Conservation (phyloP, 1,139 yeast species). For the Yamadazyma atlantica region DNA sequence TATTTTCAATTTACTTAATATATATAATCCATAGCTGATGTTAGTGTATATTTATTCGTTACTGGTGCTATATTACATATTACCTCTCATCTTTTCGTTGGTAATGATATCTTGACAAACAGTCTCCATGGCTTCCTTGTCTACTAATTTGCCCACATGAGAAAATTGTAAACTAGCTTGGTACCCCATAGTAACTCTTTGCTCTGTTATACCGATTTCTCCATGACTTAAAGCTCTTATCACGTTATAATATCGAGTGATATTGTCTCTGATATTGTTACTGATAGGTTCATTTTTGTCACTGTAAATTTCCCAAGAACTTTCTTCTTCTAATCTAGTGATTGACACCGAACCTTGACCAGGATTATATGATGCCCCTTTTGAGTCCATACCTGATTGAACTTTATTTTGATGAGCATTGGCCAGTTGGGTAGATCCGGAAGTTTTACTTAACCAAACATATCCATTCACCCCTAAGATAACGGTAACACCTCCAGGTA, state of each 20-base stretch:
- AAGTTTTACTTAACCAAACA: conserved; percentile 85
- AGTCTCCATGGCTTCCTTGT: conserved; percentile 69
- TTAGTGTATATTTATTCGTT: neutral
- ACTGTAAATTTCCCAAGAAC: conserved; percentile 93
- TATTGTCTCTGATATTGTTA: conserved; percentile 62
- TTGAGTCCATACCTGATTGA: conserved; percentile 40
- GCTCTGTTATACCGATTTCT: conserved; percentile 84
- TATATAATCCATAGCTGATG: neutral
- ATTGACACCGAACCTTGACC: conserved; percentile 68
- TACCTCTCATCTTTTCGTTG: conserved; percentile 74
- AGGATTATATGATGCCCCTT: conserved; percentile 52
- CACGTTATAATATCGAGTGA: conserved; percentile 83
- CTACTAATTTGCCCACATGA: conserved; percentile 71
- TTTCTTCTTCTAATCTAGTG: conserved; percentile 88
- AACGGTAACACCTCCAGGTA: conserved; percentile 89
- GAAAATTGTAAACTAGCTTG: conserved; percentile 85
- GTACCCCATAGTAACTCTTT: conserved; percentile 75
- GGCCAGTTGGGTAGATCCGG: conserved; percentile 17
- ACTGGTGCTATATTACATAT: conserved; percentile 4
- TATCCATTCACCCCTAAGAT: conserved; percentile 94
- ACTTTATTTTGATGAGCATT: conserved; percentile 27
- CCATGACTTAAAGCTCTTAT: conserved; percentile 76
- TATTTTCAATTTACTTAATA: conserved; percentile 1
- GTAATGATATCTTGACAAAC: conserved; percentile 76
- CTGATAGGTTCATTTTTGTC: conserved; percentile 81